Percentiles rank a stretch among this genome's conserved stretches.
These are phyloP conservation scores for Cicer chorassanicum DNA, from an alignment of 306 rosid genomes.

Conservation along the genomic window DNA sequence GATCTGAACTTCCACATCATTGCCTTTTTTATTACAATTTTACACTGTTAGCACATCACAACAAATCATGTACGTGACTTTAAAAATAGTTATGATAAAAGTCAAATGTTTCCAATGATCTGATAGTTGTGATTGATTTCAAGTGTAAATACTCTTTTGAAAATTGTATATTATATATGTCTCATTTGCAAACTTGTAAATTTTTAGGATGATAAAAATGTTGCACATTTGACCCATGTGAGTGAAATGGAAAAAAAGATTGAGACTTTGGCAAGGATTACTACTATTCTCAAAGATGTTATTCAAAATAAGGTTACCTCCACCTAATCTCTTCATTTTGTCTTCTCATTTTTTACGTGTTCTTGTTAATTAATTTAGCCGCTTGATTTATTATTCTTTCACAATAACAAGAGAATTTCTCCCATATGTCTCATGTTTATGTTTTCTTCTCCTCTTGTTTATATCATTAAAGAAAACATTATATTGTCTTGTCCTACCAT, in stretches of 20 bases:
- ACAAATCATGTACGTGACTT: too few species aligned
- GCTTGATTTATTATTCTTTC: not conserved
- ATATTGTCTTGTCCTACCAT: too few species aligned
- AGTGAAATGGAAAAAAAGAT: conserved; percentile 97
- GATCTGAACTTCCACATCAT: conserved; percentile 7
- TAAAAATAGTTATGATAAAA: too few species aligned
- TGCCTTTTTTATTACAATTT: not conserved
- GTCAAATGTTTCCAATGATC: too few species aligned
- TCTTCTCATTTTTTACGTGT: not conserved
- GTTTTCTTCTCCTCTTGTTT: conserved; percentile 8
- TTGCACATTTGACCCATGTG: conserved; percentile 90
- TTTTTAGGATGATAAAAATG: conserved; percentile 87
- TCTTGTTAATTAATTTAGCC: not conserved
- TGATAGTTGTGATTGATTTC: too few species aligned
- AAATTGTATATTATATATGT: too few species aligned
- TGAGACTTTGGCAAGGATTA: conserved; percentile 80
- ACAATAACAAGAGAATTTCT: not conserved
- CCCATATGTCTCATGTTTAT: conserved; percentile 4
- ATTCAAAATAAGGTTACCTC: conserved; percentile 87
- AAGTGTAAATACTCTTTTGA: too few species aligned
- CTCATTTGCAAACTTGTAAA: conserved; percentile 31
- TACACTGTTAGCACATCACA: too few species aligned
- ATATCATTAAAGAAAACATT: not conserved
- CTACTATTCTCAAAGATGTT: conserved; percentile 87
- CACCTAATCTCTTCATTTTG: not conserved